A percentile compares a stretch with the other conserved stretches of the same genome.
Evolutionary conservation across 2,329 filamentous ascomycete species (phyloP).

Genomic region (Pyrenophora graminea): DNA sequence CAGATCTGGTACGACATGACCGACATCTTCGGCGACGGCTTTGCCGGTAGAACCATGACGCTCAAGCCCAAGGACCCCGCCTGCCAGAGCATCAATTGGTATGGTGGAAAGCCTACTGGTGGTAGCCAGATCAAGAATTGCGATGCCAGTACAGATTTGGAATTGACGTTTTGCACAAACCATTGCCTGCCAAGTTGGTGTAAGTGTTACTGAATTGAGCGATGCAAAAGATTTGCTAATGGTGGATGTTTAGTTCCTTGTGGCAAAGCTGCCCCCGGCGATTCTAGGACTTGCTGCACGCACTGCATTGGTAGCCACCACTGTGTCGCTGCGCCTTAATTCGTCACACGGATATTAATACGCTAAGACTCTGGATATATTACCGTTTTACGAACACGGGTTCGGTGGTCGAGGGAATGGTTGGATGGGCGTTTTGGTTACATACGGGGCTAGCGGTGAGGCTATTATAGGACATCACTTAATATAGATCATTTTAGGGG

Average conservation of each 20-base stretch:
- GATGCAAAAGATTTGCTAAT: not conserved
- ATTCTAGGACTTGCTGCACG: constrained; percentile 30
- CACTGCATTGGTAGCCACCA: constrained; percentile 37
- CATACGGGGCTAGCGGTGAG: too few relatives aligned
- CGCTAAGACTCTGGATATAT: too few relatives aligned
- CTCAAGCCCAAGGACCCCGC: constrained; percentile 28
- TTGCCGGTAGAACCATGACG: constrained; percentile 29
- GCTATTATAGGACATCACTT: too few relatives aligned
- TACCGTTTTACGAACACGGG: too few relatives aligned
- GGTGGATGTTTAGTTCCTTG: constrained; percentile 16
- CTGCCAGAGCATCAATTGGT: constrained; percentile 34
- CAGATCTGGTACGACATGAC: constrained; percentile 37
- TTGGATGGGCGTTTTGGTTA: too few relatives aligned
- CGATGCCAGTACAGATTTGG: constrained; percentile 26
- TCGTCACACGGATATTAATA: too few relatives aligned
- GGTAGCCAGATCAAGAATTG: constrained; percentile 32
- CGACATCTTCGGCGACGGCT: constrained; percentile 34
- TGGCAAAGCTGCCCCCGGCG: constrained; percentile 24
- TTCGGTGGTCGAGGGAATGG: too few relatives aligned
- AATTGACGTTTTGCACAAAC: constrained; percentile 34
- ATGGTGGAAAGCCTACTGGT: constrained; percentile 25
- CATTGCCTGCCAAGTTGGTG: constrained; percentile 41
- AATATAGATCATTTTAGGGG: too few relatives aligned
- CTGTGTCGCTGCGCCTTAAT: constrained; percentile 28
- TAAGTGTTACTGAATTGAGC: constrained; percentile 12